A percentile compares a stretch with the other conserved stretches of the same genome.
Evolutionary conservation across 140 eudicot genomes (phyloP).

Genomic region (Ambrosia hybrid): DNA sequence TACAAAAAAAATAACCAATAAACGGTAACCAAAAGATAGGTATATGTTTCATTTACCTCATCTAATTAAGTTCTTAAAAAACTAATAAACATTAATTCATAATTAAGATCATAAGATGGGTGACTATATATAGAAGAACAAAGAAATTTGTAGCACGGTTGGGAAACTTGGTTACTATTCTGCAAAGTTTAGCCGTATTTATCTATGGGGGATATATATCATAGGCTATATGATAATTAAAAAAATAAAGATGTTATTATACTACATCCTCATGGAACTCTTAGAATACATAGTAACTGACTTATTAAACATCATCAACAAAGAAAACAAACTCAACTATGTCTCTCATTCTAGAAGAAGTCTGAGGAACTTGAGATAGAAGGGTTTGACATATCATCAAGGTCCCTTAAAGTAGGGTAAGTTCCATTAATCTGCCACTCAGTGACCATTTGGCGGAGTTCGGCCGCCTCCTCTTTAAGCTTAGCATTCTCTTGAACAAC

Average conservation of each 20-base stretch:
- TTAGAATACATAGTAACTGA: conserved; percentile 20
- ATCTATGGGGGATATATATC: no score
- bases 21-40: no score
- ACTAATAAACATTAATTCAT: no score
- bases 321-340: conserved; percentile 21
- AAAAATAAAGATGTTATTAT: conserved; percentile 33
- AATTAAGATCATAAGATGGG: no score
- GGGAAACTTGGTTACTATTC: no score
- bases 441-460: conserved; percentile 70
- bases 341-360: conserved; percentile 24
- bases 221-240: neutral
- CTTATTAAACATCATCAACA: conserved; percentile 17
- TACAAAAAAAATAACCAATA: no score
- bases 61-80: no score
- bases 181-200: no score
- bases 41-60: no score
- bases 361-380: conserved; percentile 43
- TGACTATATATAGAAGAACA: no score
- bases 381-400: conserved; percentile 60
- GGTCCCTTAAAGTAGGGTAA: conserved; percentile 53
- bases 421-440: conserved; percentile 74
- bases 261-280: conserved; percentile 28
- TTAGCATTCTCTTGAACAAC: conserved; percentile 73
- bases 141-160: no score
- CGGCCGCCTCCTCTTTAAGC: conserved; percentile 76